Evolutionary conservation across 495 filamentous ascomycete species (phyloP).

Genomic region (Staphylotrichum longicolle): DNA sequence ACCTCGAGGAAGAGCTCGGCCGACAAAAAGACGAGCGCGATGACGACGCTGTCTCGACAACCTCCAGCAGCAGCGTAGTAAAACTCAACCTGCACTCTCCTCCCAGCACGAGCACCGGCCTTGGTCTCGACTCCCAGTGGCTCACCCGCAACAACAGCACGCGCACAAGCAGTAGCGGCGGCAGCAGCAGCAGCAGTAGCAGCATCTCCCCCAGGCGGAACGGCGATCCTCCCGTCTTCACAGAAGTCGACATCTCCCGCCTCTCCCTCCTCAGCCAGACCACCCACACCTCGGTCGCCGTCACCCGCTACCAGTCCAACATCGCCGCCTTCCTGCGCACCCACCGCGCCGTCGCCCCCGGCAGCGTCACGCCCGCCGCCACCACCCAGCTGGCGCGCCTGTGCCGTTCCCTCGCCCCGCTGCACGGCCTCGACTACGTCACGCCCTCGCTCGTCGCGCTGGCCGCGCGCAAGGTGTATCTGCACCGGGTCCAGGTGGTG

Average conservation of each 20-base stretch:
- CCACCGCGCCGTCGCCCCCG: constrained; percentile 70
- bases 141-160: constrained; percentile 11
- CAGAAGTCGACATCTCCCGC: constrained; percentile 39
- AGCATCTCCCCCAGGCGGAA: neutral
- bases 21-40: constrained; percentile 18
- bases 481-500: constrained; percentile 73
- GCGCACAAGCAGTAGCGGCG: constrained; percentile 2
- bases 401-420: constrained; percentile 67
- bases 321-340: constrained; percentile 79
- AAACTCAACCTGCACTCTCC: constrained; percentile 20
- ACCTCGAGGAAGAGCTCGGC: constrained; percentile 56
- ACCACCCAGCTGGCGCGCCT: constrained; percentile 73
- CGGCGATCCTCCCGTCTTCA: constrained; percentile 20
- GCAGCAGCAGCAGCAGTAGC: constrained; percentile 1
- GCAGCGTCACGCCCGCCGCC: constrained; percentile 71
- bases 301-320: constrained; percentile 79
- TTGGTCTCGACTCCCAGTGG: constrained; percentile 5
- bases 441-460: constrained; percentile 81
- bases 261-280: constrained; percentile 36
- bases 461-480: constrained; percentile 85
- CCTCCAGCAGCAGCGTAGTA: constrained; percentile 34
- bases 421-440: constrained; percentile 77
- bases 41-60: constrained; percentile 32
- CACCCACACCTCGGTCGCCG: constrained; percentile 52
- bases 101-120: neutral